Evolutionary conservation across 139 green algal species (phyloP).

Genomic region (Nannochloris sp.): DNA sequence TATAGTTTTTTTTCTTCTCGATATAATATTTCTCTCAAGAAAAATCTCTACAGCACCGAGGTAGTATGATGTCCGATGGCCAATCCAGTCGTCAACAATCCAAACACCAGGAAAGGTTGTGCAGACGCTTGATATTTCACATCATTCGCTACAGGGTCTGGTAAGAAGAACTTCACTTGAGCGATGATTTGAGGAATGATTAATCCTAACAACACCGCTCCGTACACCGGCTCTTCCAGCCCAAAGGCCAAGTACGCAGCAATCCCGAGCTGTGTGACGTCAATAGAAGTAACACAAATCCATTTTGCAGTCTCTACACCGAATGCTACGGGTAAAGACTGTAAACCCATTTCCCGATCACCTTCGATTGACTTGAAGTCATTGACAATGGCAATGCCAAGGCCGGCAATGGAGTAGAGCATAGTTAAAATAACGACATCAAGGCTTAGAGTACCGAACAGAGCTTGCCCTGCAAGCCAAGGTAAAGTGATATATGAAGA

Average conservation of each 20-base stretch:
- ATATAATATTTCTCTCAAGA: background rate
- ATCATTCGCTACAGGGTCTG: conserved; percentile 96
- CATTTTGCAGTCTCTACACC: conserved; percentile 96
- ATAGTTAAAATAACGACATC: conserved; percentile 95
- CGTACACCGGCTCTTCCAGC: conserved; percentile 79
- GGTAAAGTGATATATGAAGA: conserved; percentile 94
- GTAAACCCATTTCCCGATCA: conserved; percentile 63
- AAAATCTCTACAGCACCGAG: conserved; percentile 5
- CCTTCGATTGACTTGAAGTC: conserved; percentile 98
- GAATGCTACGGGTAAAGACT: conserved; percentile 95
- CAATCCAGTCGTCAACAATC: conserved; percentile 90
- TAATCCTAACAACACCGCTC: conserved; percentile 77
- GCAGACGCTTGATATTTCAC: conserved; percentile 74
- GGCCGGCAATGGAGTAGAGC: conserved; percentile 92
- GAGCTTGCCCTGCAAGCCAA: conserved; percentile 87
- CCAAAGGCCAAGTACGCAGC: conserved; percentile 78
- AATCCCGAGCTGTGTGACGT: conserved; percentile 83
- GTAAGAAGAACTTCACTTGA: conserved; percentile 93
- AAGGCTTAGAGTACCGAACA: conserved; percentile 85
- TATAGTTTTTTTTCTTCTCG: background rate
- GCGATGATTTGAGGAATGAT: conserved; percentile 92
- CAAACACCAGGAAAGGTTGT: conserved; percentile 95
- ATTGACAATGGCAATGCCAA: conserved; percentile 99
- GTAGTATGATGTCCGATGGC: conserved; percentile 64
- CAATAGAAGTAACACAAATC: conserved; percentile 92